Base-by-base conservation (phyloP, 163 green algal genomes). In the Volvox carteri region DNA sequence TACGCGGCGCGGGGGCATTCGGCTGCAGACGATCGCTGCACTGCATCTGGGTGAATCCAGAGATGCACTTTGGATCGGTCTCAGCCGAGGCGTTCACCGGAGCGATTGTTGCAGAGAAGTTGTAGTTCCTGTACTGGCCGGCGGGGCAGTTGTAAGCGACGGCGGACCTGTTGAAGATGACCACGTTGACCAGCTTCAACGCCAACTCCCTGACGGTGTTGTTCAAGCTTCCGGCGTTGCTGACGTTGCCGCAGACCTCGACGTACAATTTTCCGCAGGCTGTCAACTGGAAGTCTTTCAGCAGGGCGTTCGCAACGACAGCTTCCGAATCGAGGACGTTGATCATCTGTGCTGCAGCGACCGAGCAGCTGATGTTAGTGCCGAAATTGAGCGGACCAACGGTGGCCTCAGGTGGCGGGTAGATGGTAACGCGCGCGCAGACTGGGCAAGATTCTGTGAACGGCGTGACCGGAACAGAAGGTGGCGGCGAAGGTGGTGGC, bases 311-410 rank as follows among this genome's bases (percentile, higher is more conserved):
- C 12, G 37, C 35, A 11, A 12, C 14, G 37, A n/a, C 4, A 12
- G 37, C 68, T 8, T 52, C 68, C 16, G 68, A 11, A n/a, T 52
- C n/a, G 19, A 52, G 50, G 9, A 77, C n/a, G n/a, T 50, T 21
- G 5, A 14, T 54, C 9, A 77, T 54, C 35, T 33, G 25, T 19
- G 30, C 9, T 8, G 41, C 41, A 18, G 68, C 39, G 37, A 54
- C 25, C 4, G 9, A 8, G 68, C 68, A 77, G 37, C 6, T 30
- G 37, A 77, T 52, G 19, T 52, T 52, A 37, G 35, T 77, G 39
- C 68, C 68, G 68, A 77, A 77, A 37, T 52, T 77, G 37, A 54
- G n/a, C n/a, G n/a, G n/a, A n/a, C n/a, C n/a, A n/a, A 77, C 11
- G 52, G 35, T n/a, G 68, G 68, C 68, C 30, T 77, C 30, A 52